phyloP scores from a whole-genome alignment of 1,284 basidiomycete species.

The Coriolopsis trogii region DNA sequence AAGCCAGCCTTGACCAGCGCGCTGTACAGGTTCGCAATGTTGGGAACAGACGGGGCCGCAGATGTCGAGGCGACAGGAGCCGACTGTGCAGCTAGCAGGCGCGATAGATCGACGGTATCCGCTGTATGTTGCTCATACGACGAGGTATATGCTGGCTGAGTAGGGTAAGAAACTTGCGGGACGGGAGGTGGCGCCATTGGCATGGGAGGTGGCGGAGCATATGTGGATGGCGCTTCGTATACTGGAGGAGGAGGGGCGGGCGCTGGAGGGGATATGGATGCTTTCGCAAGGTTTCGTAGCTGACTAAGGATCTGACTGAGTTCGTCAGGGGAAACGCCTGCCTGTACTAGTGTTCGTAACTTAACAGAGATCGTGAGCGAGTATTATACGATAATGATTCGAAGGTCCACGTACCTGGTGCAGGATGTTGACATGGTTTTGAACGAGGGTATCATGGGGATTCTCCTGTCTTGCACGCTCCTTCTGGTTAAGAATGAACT shows the following conservation, averaged over 20 bases:
- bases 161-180: constrained; percentile 32
- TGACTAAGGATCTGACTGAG: constrained; percentile 80
- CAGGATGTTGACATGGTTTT: constrained; percentile 70
- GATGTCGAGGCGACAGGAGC: constrained; percentile 30
- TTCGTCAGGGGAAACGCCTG: constrained; percentile 80
- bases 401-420: constrained; percentile 75
- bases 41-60: constrained; percentile 36
- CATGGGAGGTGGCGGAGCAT: constrained; percentile 25
- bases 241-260: constrained; percentile 6
- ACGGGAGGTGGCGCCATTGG: not conserved
- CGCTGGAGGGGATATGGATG: constrained; percentile 34
- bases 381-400: not conserved
- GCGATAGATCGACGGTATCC: constrained; percentile 33
- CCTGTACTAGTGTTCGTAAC: constrained; percentile 78
- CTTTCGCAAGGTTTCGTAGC: constrained; percentile 66
- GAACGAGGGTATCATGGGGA: constrained; percentile 63
- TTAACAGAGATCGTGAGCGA: constrained; percentile 35
- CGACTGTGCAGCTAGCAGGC: constrained; percentile 23
- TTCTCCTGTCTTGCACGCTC: constrained; percentile 67
- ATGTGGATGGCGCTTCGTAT: constrained; percentile 27
- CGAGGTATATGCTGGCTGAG: constrained; percentile 32
- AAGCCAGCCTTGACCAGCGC: constrained; percentile 76
- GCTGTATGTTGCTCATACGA: constrained; percentile 25
- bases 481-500: constrained; percentile 77
- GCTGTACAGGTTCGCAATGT: constrained; percentile 64